phyloP scores from a whole-genome alignment of 352 stramenopile species.

The Phytophthora sp. region DNA sequence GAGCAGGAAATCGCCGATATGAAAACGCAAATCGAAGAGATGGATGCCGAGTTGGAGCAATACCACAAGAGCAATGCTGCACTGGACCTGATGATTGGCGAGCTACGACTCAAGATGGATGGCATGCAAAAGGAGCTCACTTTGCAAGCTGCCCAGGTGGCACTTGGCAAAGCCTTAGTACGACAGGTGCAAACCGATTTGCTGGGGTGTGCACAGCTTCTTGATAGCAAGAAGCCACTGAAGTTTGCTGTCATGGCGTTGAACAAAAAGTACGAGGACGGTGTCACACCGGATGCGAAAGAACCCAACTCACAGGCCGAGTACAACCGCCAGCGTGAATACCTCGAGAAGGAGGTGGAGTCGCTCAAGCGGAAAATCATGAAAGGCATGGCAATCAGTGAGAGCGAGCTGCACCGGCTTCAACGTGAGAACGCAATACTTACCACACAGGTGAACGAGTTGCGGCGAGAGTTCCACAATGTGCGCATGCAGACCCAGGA shows the following conservation, averaged over 20 bases:
- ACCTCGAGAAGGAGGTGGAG: constrained; percentile 91
- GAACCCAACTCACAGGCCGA: constrained; percentile 91
- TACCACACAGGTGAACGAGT: constrained; percentile 84
- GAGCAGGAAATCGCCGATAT: constrained; percentile 95
- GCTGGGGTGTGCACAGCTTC: constrained; percentile 67
- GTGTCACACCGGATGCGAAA: constrained; percentile 70
- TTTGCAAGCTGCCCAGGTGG: constrained; percentile 68
- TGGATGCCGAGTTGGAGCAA: constrained; percentile 94
- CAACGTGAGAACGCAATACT: constrained; percentile 86
- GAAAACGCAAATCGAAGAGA: constrained; percentile 96
- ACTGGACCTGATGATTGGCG: constrained; percentile 95
- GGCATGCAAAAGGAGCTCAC: constrained; percentile 89
- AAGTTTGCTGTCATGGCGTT: constrained; percentile 81
- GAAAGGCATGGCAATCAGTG: constrained; percentile 86
- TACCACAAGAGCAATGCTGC: constrained; percentile 96
- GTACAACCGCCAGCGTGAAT: constrained; percentile 92
- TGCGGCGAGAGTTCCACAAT: constrained; percentile 82
- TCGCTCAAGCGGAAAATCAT: constrained; percentile 92
- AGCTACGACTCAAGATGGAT: constrained; percentile 94
- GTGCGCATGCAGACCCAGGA: constrained; percentile 79
- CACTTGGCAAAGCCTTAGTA: constrained; percentile 68
- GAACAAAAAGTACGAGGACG: constrained; percentile 89
- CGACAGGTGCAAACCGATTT: constrained; percentile 84
- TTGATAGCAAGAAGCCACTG: constrained; percentile 82
- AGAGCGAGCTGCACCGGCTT: constrained; percentile 79